Base-by-base conservation (phyloP, 805 yeast species). In the Scheffersomyces stipitis region DNA sequence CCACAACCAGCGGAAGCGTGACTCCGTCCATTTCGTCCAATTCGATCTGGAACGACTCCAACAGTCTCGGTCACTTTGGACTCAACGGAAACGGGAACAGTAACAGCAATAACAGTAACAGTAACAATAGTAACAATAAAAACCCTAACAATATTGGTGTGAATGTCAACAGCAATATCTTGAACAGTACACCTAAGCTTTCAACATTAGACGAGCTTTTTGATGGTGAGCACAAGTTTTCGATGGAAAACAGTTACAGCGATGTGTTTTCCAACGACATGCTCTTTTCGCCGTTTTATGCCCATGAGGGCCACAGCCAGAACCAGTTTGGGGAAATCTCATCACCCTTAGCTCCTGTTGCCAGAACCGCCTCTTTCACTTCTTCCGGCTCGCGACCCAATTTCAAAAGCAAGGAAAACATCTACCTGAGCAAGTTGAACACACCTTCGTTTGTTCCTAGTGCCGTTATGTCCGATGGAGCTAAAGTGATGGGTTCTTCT, bases 71-170 rank as follows among this genome's bases (percentile, higher is more conserved):
- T 10, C 24, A 20, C 10, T 20, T 20, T 20, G 24, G 24, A 20
- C n/a, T n/a, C n/a, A n/a, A n/a, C n/a, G n/a, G n/a, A n/a, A n/a
- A n/a, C n/a, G n/a, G n/a, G n/a, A n/a, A n/a, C n/a, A n/a, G n/a
- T n/a, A n/a, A n/a, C n/a, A n/a, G n/a, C n/a, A n/a, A n/a, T n/a
- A n/a, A n/a, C n/a, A n/a, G n/a, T n/a, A n/a, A n/a, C n/a, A n/a
- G n/a, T n/a, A n/a, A n/a, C n/a, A n/a, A n/a, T n/a, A n/a, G n/a
- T n/a, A n/a, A n/a, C n/a, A n/a, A n/a, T n/a, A n/a, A n/a, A n/a
- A n/a, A n/a, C n/a, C n/a, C n/a, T n/a, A n/a, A n/a, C n/a, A 63
- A 62, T n/a, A 58, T 84, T 18, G 86, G 85, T 4, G 79, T 83
- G 84, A 59, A 73, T 15, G 65, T 84, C 20, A 20, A 20, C 10